Base-by-base conservation (phyloP, 805 yeast genomes). In the Wickerhamomyces chambardii region DNA sequence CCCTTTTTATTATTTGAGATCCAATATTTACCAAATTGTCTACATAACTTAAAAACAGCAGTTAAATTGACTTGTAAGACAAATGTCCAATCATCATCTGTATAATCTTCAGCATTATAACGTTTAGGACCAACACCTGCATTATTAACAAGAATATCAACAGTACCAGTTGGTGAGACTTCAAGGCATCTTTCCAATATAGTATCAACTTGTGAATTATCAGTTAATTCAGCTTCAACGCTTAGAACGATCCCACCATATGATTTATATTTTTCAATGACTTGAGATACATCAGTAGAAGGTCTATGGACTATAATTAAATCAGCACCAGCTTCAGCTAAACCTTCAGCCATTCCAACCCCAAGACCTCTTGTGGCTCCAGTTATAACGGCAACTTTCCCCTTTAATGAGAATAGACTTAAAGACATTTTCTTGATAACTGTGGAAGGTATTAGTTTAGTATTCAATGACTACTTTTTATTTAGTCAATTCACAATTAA, bases 331-430 rank as follows among this genome's bases (percentile, higher is more conserved):
- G 89, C 89, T 59, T 83, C 89, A 33, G 89, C 85, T 46, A 66
- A 78, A 2, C 87, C 90, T 55, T 72, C 78, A 31, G 90, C 92
- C 31, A 83, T 84, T 7, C 82, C 85, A 48, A 61, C 71, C 15
- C 95, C 95, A 42, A 85, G 83, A 19, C 95, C 95, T 33, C 79
- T 68, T 11, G 87, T 76, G 8, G 87, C 82, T 32, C 95, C 95
- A 17, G 92, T 83, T 38, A 85, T 73, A 3, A 84, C 75, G 24
- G 89, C 87, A 17, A 80, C 83, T 59, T 82, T 84, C 25, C 90
- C 94, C 59, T 81, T 81, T 39, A 86, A 67, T 6, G 84, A 78
- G 59, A 85, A 84, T 40, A 83, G 60, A n/a, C 46, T 18, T 4
- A 50, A n/a, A n/a, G n/a, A 47, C 51, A 45, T 46, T 18, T 24